A percentile compares a stretch with the other conserved stretches of the same genome.
Conservation (phyloP, 169 alveolate genomes). For the Eimeria sp. region DNA sequence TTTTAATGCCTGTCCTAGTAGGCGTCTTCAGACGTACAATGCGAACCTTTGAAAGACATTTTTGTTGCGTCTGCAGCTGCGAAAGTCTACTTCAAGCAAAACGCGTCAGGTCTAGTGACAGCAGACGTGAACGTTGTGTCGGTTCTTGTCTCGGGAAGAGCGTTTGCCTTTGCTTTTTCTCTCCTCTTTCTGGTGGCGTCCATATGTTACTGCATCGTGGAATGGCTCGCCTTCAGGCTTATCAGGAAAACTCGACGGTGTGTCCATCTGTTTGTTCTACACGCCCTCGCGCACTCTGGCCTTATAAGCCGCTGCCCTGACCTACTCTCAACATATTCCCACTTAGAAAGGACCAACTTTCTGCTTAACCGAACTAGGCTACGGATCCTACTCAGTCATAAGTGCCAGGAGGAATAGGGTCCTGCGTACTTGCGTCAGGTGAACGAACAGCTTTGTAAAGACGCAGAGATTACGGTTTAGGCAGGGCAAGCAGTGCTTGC, state of each 20-base stretch:
- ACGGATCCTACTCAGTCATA: neutral
- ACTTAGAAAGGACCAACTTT: neutral
- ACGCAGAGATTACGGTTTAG: neutral
- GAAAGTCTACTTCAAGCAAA: constrained; percentile 33
- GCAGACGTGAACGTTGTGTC: constrained; percentile 27
- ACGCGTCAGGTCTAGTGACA: constrained; percentile 52
- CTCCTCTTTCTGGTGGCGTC: neutral
- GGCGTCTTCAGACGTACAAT: neutral
- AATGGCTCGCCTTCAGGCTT: constrained; percentile 51
- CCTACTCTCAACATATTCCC: neutral
- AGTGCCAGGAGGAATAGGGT: too few relatives aligned
- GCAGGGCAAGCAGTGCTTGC: neutral
- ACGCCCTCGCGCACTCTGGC: neutral
- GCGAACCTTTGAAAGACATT: neutral
- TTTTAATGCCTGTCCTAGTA: neutral
- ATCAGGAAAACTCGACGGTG: constrained; percentile 42
- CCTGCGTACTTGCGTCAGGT: neutral
- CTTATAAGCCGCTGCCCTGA: neutral
- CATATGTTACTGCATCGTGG: constrained; percentile 51
- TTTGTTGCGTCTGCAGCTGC: constrained; percentile 27
- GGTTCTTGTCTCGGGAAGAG: constrained; percentile 3
- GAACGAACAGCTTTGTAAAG: neutral
- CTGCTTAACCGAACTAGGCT: neutral
- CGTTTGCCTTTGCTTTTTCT: constrained; percentile 35
- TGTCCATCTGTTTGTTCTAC: neutral